phyloP scores from a whole-genome alignment of 495 filamentous ascomycete species.

The Aspergillus taichungensis region DNA sequence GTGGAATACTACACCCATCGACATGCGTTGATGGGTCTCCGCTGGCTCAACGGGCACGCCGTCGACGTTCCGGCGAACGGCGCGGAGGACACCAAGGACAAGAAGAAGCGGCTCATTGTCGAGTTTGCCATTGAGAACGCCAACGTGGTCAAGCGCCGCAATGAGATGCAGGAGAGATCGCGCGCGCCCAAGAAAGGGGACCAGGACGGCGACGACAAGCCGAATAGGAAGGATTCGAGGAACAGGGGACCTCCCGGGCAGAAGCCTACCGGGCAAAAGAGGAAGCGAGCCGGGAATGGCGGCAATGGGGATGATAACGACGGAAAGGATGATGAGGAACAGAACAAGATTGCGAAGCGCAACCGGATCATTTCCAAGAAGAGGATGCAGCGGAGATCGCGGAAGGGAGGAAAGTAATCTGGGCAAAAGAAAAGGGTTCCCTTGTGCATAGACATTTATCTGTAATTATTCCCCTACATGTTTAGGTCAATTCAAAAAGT shows the following conservation, averaged over 20 bases:
- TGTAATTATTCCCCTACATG: no score
- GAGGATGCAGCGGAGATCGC: slow-evolving; percentile 46
- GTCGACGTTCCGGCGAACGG: slow-evolving; percentile 31
- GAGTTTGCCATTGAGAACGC: slow-evolving; percentile 99
- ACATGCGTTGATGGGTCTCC: slow-evolving; percentile 87
- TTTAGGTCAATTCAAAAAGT: no score
- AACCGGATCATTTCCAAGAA: slow-evolving; percentile 62
- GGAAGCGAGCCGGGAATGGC: slow-evolving; percentile 31
- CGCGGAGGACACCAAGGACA: slow-evolving; percentile 41
- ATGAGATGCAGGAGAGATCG: slow-evolving; percentile 59
- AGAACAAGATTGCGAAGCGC: slow-evolving; percentile 50
- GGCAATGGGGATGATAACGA: slow-evolving; percentile 17
- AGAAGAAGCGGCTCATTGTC: slow-evolving; percentile 75
- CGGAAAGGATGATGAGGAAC: slow-evolving; percentile 29
- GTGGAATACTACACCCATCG: slow-evolving; percentile 94
- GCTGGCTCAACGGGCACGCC: slow-evolving; percentile 84
- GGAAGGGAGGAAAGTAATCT: slow-evolving; percentile 33
- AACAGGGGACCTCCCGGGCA: not conserved
- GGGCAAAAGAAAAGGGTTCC: slow-evolving; percentile 4
- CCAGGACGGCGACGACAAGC: slow-evolving; percentile 12
- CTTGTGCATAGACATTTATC: slow-evolving; percentile 5
- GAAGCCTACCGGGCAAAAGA: slow-evolving; percentile 10
- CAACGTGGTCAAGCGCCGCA: slow-evolving; percentile 74
- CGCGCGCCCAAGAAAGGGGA: slow-evolving; percentile 18
- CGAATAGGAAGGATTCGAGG: slow-evolving; percentile 17